Conservation (phyloP, 1,284 basidiomycete species). For the Cutaneotrichosporon sp. region DNA sequence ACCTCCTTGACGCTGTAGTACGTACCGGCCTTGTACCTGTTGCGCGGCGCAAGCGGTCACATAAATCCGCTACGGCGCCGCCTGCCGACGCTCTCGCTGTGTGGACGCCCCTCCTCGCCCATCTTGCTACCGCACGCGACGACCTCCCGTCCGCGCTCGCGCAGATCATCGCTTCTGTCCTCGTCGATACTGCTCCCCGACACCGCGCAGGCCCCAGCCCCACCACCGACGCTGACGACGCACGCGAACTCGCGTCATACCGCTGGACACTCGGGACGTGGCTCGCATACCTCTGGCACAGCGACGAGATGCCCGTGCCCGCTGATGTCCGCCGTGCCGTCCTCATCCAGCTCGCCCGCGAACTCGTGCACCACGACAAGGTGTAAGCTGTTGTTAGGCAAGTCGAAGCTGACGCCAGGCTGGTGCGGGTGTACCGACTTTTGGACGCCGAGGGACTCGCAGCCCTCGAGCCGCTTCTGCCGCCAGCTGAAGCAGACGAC, state of each 20-base stretch:
- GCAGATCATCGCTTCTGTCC: conserved; percentile 5
- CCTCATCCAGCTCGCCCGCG: conserved; percentile 8
- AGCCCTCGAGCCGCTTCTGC: conserved; percentile 8
- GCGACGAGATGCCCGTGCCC: conserved; percentile 1
- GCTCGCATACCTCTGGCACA: conserved; percentile 11
- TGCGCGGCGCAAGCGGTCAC: conserved; percentile 51
- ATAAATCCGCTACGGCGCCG: conserved; percentile 21
- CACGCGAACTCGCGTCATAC: conserved; percentile 12
- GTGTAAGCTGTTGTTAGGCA: conserved; percentile 7
- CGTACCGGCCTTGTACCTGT: conserved; percentile 68
- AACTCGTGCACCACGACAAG: conserved; percentile 15
- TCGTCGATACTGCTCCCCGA: conserved; percentile 14
- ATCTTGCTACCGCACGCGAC: conserved; percentile 1
- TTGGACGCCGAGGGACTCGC: background rate
- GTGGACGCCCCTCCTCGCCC: conserved; percentile 21
- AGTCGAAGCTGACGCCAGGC: conserved; percentile 1
- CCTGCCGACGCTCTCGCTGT: conserved; percentile 33
- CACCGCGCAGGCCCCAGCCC: background rate
- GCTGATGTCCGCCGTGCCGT: conserved; percentile 4
- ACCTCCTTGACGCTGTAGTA: conserved; percentile 61
- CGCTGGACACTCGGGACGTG: conserved; percentile 20
- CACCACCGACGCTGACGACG: conserved; percentile 7
- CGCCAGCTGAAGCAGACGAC: background rate
- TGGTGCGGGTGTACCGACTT: conserved; percentile 7
- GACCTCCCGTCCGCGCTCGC: background rate